Evolutionary conservation across 2,329 filamentous ascomycete genomes (phyloP).

Genomic region (Sporothrix humicola): DNA sequence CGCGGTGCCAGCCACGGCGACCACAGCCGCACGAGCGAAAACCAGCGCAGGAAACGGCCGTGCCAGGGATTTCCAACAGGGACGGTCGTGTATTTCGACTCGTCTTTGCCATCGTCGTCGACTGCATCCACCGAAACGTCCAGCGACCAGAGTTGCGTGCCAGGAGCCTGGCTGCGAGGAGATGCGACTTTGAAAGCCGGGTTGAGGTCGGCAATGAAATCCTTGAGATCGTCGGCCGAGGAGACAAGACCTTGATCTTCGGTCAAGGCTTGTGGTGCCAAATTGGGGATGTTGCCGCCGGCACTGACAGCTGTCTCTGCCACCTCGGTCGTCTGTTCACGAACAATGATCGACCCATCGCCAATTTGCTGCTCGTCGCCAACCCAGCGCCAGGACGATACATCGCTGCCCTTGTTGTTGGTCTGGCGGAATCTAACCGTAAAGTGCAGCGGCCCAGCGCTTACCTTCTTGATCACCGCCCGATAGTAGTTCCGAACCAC

Average conservation of each 20-base stretch:
- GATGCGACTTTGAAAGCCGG: conserved; percentile 59
- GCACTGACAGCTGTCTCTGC: conserved; percentile 38
- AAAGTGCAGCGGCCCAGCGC: conserved; percentile 59
- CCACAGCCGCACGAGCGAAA: conserved; percentile 79
- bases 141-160: conserved; percentile 74
- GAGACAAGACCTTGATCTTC: not conserved
- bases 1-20: conserved; percentile 87
- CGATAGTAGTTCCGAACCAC: conserved; percentile 60
- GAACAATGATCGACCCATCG: conserved; percentile 67
- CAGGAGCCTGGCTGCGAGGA: conserved; percentile 68
- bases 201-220: conserved; percentile 65
- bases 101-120: conserved; percentile 52
- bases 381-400: conserved; percentile 73
- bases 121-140: conserved; percentile 62
- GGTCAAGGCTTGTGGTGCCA: not conserved
- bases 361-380: conserved; percentile 66
- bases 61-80: conserved; percentile 66
- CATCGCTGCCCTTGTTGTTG: conserved; percentile 67
- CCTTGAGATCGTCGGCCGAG: conserved; percentile 50
- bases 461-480: conserved; percentile 49
- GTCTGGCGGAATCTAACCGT: conserved; percentile 71
- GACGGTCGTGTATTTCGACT: conserved; percentile 61
- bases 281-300: not conserved
- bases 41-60: conserved; percentile 64
- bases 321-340: conserved; percentile 44